Evolutionary conservation across 441 rosid genomes (phyloP), one percentile per base, ranked within the genome.

Genomic region (Erodium texanum): DNA sequence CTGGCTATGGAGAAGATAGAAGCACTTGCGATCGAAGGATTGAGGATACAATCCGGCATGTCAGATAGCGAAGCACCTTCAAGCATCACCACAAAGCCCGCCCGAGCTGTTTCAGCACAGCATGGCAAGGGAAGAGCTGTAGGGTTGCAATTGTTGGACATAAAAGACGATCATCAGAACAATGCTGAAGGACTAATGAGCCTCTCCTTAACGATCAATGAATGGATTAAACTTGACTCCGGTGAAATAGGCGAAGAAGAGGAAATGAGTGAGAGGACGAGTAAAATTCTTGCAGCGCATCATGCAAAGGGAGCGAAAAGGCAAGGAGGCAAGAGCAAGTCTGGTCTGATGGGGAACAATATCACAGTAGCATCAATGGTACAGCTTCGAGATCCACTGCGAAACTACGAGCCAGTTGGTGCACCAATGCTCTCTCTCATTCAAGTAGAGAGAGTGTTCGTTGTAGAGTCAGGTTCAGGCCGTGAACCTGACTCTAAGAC

Each of bases 1-100:
- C 78, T 90, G 81, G 98, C 97, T 65, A 84, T 90, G 94, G 89
- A 90, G 73, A 92, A 93, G 87, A 90, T 90, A 68, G 98, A 89
- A 87, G 97, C 95, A 38, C 95, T 93, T 70, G 87, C 95, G 27
- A 82, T 93, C 71, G 97, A 90, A 78, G 98, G 98, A 59, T 78
- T 93, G 79, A 86, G 90, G 80, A 84, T 89, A 74, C 97, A 93
- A 71, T 86, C 93, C 56, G 95, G 95, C 73, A 82, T 85, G 93
- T 83, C 86, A 43, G 88, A 81, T 5, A 85, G 72, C 67, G 89
- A 85, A 71, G 89, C 93, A 18, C 87, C 97, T 73, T 76, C 91
- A 59, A 87, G 87, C 77, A 87, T 89, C 82, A 82, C 75, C 67
- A 75, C 96, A 38, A 75, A 73, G 54, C 5, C 50, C 50, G 2